Evolutionary conservation across 2,329 filamentous ascomycete genomes (phyloP).

Genomic region (Botrytis fragariae): DNA sequence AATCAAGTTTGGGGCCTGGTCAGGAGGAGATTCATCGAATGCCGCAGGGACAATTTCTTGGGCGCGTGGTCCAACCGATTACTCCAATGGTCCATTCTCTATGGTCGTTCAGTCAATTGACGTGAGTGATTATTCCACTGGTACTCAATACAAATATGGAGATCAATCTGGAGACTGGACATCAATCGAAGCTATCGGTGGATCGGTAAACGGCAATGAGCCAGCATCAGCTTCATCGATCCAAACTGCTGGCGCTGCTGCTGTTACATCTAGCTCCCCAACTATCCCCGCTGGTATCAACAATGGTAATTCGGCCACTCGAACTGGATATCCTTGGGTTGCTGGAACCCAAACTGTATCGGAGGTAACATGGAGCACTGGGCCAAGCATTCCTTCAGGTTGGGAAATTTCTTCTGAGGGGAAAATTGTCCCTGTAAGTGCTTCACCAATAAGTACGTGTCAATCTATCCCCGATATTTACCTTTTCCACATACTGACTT

Average conservation of each 20-base stretch:
- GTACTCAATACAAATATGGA: constrained; percentile 77
- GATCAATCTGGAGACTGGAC: constrained; percentile 75
- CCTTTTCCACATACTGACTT: constrained; percentile 32
- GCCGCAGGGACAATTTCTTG: constrained; percentile 79
- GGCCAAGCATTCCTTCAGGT: constrained; percentile 65
- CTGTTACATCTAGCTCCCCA: constrained; percentile 59
- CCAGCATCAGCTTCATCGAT: constrained; percentile 41
- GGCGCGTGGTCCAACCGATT: constrained; percentile 85
- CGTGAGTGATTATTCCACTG: constrained; percentile 91
- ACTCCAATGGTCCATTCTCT: constrained; percentile 75
- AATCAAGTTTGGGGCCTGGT: constrained; percentile 88
- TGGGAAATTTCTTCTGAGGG: constrained; percentile 78
- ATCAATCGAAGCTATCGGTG: constrained; percentile 79
- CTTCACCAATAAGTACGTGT: constrained; percentile 63
- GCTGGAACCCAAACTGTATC: constrained; percentile 52
- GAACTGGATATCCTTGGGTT: constrained; percentile 69
- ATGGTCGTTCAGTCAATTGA: constrained; percentile 78
- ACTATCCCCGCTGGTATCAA: constrained; percentile 69
- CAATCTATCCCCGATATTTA: constrained; percentile 25
- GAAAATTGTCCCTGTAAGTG: constrained; percentile 72
- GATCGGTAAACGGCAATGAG: constrained; percentile 67
- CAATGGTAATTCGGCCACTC: constrained; percentile 52
- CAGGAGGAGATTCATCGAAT: constrained; percentile 79
- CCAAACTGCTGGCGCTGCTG: constrained; percentile 57
- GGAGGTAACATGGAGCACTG: constrained; percentile 42